phyloP scores from a whole-genome alignment of 192 early-diverging fungal species.

The Coemansia sp. region DNA sequence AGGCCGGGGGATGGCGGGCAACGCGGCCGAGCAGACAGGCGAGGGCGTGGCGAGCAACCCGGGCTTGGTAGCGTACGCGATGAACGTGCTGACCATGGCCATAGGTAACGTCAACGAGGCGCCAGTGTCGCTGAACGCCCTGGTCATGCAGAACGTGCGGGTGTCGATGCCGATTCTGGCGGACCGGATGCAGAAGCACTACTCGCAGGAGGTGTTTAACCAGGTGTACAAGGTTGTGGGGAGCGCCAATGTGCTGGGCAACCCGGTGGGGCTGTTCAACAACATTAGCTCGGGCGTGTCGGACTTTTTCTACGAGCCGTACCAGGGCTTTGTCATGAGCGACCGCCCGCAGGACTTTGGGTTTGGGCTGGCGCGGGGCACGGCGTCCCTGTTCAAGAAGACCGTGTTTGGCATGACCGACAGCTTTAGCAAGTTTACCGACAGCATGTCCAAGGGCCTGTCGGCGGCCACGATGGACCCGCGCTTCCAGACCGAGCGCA shows the following conservation, averaged over 20 bases:
- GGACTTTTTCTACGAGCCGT: conserved; percentile 97
- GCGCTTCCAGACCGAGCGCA: conserved; percentile 77
- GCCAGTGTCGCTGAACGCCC: conserved; percentile 80
- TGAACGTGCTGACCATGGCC: conserved; percentile 92
- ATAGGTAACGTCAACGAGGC: conserved; percentile 96
- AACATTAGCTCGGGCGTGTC: conserved; percentile 89
- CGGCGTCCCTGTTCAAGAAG: conserved; percentile 73
- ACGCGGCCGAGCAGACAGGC: conserved; percentile 16
- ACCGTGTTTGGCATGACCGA: conserved; percentile 95
- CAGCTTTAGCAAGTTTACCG: conserved; percentile 92
- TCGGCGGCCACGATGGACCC: conserved; percentile 93
- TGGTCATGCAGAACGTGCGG: conserved; percentile 83
- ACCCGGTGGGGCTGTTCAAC: conserved; percentile 95
- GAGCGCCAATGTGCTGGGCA: conserved; percentile 94
- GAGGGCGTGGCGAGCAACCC: conserved; percentile 34
- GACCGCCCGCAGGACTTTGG: conserved; percentile 91
- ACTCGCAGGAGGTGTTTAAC: conserved; percentile 83
- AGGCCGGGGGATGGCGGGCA: conserved; percentile 3
- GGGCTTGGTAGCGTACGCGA: conserved; percentile 52
- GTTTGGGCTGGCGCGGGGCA: conserved; percentile 80
- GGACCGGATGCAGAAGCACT: conserved; percentile 78
- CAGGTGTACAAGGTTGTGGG: conserved; percentile 84
- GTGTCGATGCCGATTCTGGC: conserved; percentile 68
- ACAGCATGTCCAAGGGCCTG: conserved; percentile 93
- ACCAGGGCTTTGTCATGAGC: conserved; percentile 93